Evolutionary conservation across 306 rosid species (phyloP).

Genomic region (Vigna angularis): DNA sequence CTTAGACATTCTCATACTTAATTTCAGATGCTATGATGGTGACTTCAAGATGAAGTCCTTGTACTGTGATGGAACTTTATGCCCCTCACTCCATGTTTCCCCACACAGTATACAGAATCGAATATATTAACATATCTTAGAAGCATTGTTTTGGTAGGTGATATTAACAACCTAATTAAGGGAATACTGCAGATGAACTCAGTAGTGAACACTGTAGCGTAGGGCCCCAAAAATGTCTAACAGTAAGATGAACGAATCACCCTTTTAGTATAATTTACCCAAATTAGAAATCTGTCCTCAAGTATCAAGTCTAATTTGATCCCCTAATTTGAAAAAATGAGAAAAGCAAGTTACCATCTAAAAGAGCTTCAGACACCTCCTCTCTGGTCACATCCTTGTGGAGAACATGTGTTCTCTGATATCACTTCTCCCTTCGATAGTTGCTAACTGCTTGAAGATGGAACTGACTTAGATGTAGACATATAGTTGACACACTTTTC

Average conservation of each 20-base stretch:
- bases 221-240: not conserved
- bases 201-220: constrained; percentile 2
- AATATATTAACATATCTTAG: constrained; percentile 15
- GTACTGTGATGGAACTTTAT: constrained; percentile 7
- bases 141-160: not conserved
- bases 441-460: too few species aligned
- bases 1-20: constrained; percentile 26
- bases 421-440: too few species aligned
- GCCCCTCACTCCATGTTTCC: constrained; percentile 31
- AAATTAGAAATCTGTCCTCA: constrained; percentile 32
- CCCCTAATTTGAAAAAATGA: constrained; percentile 28
- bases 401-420: too few species aligned
- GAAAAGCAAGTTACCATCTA: constrained; percentile 66
- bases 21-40: constrained; percentile 46
- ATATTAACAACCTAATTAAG: constrained; percentile 1
- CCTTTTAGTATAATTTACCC: constrained; percentile 6
- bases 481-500: too few species aligned
- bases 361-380: constrained; percentile 94
- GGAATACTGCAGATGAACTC: constrained; percentile 7
- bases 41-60: constrained; percentile 45
- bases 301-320: constrained; percentile 34
- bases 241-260: constrained; percentile 18
- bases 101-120: constrained; percentile 13
- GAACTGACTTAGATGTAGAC: too few species aligned
- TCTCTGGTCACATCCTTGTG: constrained; percentile 93